Evolutionary conservation across 23 red algal genomes (phyloP).

Genomic region (Gracilaria gracilis): DNA sequence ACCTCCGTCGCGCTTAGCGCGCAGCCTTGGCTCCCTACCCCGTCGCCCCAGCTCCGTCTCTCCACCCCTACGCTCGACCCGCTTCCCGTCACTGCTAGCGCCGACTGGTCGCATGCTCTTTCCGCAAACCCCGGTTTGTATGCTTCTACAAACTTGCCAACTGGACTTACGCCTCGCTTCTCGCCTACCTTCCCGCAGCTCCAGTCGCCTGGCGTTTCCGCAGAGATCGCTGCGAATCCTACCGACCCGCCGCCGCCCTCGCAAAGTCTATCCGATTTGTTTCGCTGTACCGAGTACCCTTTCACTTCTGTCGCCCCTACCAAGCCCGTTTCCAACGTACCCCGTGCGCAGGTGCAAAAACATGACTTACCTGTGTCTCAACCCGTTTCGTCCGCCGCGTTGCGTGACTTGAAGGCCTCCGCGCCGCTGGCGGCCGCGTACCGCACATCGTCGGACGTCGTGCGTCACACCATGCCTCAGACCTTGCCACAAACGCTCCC

Average conservation of each 20-base stretch:
- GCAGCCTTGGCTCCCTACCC: slow-evolving; percentile 12
- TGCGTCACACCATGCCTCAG: not conserved
- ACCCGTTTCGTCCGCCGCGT: not conserved
- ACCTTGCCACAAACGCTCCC: not conserved
- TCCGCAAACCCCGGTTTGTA: slow-evolving; percentile 22
- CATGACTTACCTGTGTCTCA: not conserved
- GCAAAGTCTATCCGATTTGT: slow-evolving; percentile 52
- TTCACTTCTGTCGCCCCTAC: slow-evolving; percentile 34
- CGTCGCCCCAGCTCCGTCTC: slow-evolving; percentile 27
- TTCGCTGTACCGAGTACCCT: slow-evolving; percentile 51
- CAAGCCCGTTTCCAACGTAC: slow-evolving; percentile 7
- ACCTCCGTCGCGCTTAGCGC: slow-evolving; percentile 36
- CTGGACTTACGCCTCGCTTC: slow-evolving; percentile 48
- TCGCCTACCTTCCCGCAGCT: slow-evolving; percentile 37
- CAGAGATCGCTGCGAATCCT: slow-evolving; percentile 44
- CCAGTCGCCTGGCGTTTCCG: slow-evolving; percentile 60
- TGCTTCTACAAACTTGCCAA: slow-evolving; percentile 1
- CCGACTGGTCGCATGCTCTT: slow-evolving; percentile 44
- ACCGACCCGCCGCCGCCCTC: slow-evolving; percentile 20
- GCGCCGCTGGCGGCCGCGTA: not conserved
- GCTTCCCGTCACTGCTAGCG: slow-evolving; percentile 1
- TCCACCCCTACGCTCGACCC: slow-evolving; percentile 26
- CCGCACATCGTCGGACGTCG: not conserved
- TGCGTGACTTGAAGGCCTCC: not conserved
- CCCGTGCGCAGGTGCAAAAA: not conserved